Evolutionary conservation across 306 rosid genomes (phyloP).

Genomic region (Ochetophila trinervis): DNA sequence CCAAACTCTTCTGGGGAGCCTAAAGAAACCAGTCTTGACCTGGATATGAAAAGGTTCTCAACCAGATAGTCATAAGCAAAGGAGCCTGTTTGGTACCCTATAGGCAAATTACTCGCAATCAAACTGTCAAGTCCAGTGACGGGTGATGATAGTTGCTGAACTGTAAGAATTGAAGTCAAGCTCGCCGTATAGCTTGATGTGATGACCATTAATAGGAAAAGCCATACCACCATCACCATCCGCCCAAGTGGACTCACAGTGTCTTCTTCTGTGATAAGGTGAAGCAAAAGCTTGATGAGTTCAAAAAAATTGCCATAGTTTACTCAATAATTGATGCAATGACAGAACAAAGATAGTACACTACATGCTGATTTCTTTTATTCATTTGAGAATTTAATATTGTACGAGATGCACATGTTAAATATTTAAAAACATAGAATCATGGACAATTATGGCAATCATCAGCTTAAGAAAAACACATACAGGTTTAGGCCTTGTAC

Average conservation of each 20-base stretch:
- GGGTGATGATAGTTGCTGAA: slow-evolving; percentile 84
- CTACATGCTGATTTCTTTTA: slow-evolving; percentile 6
- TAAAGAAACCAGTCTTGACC: slow-evolving; percentile 67
- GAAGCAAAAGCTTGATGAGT: slow-evolving; percentile 25
- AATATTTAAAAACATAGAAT: not conserved
- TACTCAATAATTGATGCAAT: slow-evolving; percentile 12
- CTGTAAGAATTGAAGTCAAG: slow-evolving; percentile 92
- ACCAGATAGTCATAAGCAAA: slow-evolving; percentile 76
- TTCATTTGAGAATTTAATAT: not conserved
- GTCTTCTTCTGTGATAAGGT: slow-evolving; percentile 66
- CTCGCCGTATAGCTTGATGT: slow-evolving; percentile 91
- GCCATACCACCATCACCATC: slow-evolving; percentile 97
- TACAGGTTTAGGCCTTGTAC: not conserved
- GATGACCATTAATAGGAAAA: slow-evolving; percentile 92
- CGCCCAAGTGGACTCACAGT: slow-evolving; percentile 71
- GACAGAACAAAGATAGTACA: slow-evolving; percentile 13
- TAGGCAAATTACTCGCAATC: slow-evolving; percentile 65
- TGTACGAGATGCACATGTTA: not conserved
- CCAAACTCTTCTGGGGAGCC: slow-evolving; percentile 86
- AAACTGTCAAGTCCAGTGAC: slow-evolving; percentile 86
- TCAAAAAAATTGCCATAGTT: slow-evolving; percentile 12
- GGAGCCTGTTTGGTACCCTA: slow-evolving; percentile 96
- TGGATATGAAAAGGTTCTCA: slow-evolving; percentile 55
- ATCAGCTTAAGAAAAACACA: not conserved
- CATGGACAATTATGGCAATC: not conserved